These are phyloP conservation scores for Saccharomycopsis vini DNA, from an alignment of 805 yeast species.

Conservation along the genomic window DNA sequence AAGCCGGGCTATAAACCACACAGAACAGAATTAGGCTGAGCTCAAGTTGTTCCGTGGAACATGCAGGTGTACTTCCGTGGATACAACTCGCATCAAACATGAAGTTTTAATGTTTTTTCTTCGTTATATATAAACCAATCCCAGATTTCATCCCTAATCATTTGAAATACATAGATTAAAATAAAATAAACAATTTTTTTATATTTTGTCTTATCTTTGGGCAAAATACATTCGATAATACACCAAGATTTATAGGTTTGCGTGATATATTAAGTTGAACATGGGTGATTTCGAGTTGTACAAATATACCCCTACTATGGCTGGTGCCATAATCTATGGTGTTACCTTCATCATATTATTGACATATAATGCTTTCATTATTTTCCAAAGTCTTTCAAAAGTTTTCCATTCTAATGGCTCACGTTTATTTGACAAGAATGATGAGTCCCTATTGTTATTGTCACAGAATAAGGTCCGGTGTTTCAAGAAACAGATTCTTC, in stretches of 20 bases:
- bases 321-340: slow-evolving; percentile 19
- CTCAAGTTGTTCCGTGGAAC: background rate
- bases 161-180: slow-evolving; percentile 1
- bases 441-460: background rate
- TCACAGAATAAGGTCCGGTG: slow-evolving; percentile 2
- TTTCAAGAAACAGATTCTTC: slow-evolving; percentile 2
- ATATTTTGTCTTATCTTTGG: background rate
- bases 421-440: background rate
- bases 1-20: no score
- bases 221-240: slow-evolving; percentile 1
- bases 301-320: slow-evolving; percentile 19
- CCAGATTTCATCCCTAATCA: slow-evolving; percentile 2
- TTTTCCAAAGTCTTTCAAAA: slow-evolving; percentile 9
- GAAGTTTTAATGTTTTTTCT: background rate
- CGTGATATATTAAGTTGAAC: background rate
- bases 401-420: background rate
- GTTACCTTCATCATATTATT: slow-evolving; percentile 15
- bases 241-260: background rate
- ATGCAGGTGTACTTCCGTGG: slow-evolving; percentile 2
- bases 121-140: slow-evolving; percentile 1
- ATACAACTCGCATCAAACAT: background rate
- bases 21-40: slow-evolving; percentile 1
- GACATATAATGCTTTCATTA: background rate
- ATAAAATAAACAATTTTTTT: background rate
- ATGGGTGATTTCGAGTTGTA: slow-evolving; percentile 12